phyloP scores from a whole-genome alignment of 2,329 filamentous ascomycete genomes.

The Alternaria postmessia region DNA sequence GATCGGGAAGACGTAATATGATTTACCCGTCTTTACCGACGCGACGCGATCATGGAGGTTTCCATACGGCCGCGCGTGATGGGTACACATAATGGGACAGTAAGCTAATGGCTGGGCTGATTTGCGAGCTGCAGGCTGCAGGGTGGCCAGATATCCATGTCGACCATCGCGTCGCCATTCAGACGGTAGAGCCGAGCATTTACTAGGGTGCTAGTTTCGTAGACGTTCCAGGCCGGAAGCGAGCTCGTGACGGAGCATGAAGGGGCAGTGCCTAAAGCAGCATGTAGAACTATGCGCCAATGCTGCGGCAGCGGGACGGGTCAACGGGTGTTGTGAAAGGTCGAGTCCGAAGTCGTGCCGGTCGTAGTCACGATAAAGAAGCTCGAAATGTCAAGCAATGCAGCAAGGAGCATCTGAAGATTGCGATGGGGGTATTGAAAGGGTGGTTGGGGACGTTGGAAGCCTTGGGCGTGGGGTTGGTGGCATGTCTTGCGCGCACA shows the following conservation, averaged over 20 bases:
- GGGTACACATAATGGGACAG: constrained; percentile 10
- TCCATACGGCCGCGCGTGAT: background rate
- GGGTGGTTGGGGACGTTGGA: constrained; percentile 4
- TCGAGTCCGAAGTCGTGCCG: constrained; percentile 1
- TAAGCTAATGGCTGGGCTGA: constrained; percentile 14
- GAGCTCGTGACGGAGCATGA: constrained; percentile 19
- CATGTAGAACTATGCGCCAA: constrained; percentile 4
- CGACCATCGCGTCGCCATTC: constrained; percentile 7
- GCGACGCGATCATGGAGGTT: constrained; percentile 4
- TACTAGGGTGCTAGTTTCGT: background rate
- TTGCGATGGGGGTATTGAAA: background rate
- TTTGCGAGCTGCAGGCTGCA: constrained; percentile 1
- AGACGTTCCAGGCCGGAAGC: constrained; percentile 10
- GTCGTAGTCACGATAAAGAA: background rate
- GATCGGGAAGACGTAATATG: constrained; percentile 12
- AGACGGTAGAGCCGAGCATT: background rate
- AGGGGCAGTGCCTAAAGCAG: constrained; percentile 16
- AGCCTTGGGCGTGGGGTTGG: background rate
- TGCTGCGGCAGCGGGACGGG: constrained; percentile 10
- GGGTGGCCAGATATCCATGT: background rate
- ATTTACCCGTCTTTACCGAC: constrained; percentile 21
- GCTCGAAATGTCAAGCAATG: background rate
- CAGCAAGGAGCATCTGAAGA: background rate
- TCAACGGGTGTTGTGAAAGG: constrained; percentile 12
- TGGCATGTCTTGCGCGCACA: constrained; percentile 15